Evolutionary conservation across 2,329 filamentous ascomycete species (phyloP).

Genomic region (Verticillium albo-atrum): DNA sequence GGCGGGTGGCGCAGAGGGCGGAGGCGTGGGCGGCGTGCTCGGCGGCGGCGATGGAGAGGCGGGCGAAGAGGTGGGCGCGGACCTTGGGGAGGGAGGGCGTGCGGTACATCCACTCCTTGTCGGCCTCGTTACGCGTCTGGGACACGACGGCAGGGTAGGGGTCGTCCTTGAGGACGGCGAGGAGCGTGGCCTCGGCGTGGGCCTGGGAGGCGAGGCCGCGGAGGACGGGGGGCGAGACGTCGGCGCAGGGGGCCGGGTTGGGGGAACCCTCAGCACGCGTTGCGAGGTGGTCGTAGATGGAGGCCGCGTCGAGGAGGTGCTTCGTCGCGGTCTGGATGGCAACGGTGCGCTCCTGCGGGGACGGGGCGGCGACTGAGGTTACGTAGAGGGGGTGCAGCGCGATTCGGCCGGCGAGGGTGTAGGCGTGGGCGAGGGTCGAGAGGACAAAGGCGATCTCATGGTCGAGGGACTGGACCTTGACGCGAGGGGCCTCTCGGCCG

Average conservation of each 20-base stretch:
- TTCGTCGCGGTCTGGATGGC: slow-evolving; percentile 73
- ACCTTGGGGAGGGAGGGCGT: slow-evolving; percentile 85
- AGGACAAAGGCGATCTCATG: slow-evolving; percentile 80
- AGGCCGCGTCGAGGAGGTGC: slow-evolving; percentile 71
- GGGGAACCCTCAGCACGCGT: slow-evolving; percentile 43
- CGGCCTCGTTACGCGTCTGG: slow-evolving; percentile 74
- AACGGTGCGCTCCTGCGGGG: slow-evolving; percentile 60
- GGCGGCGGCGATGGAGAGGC: slow-evolving; percentile 80
- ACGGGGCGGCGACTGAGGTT: slow-evolving; percentile 55
- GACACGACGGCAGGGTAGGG: slow-evolving; percentile 81
- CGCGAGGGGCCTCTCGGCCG: slow-evolving; percentile 59
- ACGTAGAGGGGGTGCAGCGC: slow-evolving; percentile 71
- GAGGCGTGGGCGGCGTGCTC: slow-evolving; percentile 78
- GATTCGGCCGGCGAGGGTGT: slow-evolving; percentile 67
- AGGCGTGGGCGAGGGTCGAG: slow-evolving; percentile 69
- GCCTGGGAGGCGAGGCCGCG: slow-evolving; percentile 61
- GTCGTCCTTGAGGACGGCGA: slow-evolving; percentile 91
- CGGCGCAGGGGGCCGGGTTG: slow-evolving; percentile 35
- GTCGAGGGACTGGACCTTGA: slow-evolving; percentile 69
- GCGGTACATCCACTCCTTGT: slow-evolving; percentile 96
- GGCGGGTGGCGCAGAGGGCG: slow-evolving; percentile 38
- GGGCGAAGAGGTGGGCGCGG: slow-evolving; percentile 79
- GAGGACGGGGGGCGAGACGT: slow-evolving; percentile 48
- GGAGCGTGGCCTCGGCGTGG: slow-evolving; percentile 81
- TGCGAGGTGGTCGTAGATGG: slow-evolving; percentile 70